Evolutionary conservation across 495 filamentous ascomycete species (phyloP), one percentile per base, ranked within the genome.

Genomic region (Entonaema liquescens): DNA sequence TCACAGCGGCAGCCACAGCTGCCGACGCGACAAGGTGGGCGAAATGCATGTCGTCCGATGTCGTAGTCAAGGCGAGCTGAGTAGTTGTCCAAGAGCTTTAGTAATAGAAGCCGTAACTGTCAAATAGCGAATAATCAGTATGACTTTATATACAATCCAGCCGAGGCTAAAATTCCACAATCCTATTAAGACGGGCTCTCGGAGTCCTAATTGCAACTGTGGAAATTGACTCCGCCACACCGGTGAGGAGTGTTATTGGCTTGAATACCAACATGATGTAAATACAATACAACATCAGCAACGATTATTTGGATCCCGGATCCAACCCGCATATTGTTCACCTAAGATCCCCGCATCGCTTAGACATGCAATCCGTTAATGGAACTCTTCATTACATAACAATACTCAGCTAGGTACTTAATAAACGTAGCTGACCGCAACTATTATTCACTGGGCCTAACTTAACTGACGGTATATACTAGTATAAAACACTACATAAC

Each of bases 1-100:
- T 77, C 38, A 36, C 62, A 9, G 64, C 65, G 12, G 62, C 68
- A 55, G 42, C 68, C 9, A 59, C 28, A 36, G 59, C 49, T 19
- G 61, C 62, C 9, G 54, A 62, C 53, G 56, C 29, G 9, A 38
- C 15, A 17, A 72, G 15, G 52, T 56, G 2, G 19, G 47, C 29
- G 17, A 21, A 42, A 40, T 33, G 28, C 70, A 72, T 72, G 12
- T 35, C 49, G 38, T 29, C 50, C n/a, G 11, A n/a, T 56, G 21
- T 23, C 40, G 26, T 59, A 28, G n/a, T 47, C 50, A 21, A 56
- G 29, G 19, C 21, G 35, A 61, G 25, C 38, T 59, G 21, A 35
- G 12, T 6, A 13, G 23, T 35, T 19, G 36, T 7, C 31, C 31
- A 7, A 33, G 53, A 56, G 26, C 28, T 56, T 29, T 19, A 19